Conservation (phyloP, 257 asterid species). For the Nicotiana benthamiana region DNA sequence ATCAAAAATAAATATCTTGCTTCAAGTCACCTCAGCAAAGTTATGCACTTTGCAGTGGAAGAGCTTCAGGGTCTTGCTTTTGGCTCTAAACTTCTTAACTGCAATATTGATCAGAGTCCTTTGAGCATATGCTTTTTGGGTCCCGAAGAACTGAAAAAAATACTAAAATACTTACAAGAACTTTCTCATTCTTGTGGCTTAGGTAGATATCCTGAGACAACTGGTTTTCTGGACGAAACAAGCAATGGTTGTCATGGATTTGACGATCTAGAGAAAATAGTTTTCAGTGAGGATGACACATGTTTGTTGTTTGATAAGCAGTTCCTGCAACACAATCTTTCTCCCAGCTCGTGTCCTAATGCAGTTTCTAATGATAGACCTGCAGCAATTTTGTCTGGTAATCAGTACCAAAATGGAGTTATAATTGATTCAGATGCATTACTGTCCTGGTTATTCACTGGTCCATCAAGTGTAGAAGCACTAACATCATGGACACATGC, state of each 20-base stretch:
- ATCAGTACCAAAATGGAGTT: slow-evolving; percentile 34
- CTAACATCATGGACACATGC: slow-evolving; percentile 53
- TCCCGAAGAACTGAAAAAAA: slow-evolving; percentile 69
- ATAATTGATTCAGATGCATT: slow-evolving; percentile 68
- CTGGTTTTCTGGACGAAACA: slow-evolving; percentile 33
- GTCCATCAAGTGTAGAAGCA: slow-evolving; percentile 68
- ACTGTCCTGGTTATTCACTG: slow-evolving; percentile 77
- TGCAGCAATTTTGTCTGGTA: slow-evolving; percentile 25
- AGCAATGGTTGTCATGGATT: slow-evolving; percentile 27
- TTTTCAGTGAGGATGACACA: slow-evolving; percentile 52
- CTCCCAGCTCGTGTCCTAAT: slow-evolving; percentile 21
- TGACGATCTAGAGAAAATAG: slow-evolving; percentile 56
- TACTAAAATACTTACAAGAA: slow-evolving; percentile 74
- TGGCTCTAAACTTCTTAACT: slow-evolving; percentile 65
- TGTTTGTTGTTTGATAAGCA: slow-evolving; percentile 61
- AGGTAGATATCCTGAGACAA: slow-evolving; percentile 61
- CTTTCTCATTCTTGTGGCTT: slow-evolving; percentile 68
- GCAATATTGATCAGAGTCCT: slow-evolving; percentile 65
- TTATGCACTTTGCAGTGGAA: slow-evolving; percentile 76
- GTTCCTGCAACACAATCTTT: slow-evolving; percentile 44
- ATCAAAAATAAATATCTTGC: slow-evolving; percentile 65
- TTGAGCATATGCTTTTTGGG: slow-evolving; percentile 78
- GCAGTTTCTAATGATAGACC: slow-evolving; percentile 27
- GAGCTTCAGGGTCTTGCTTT: slow-evolving; percentile 66
- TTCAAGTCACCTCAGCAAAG: slow-evolving; percentile 75